These are phyloP conservation scores for Abrus pulchellus DNA, from an alignment of 306 rosid species.

Conservation along the genomic window DNA sequence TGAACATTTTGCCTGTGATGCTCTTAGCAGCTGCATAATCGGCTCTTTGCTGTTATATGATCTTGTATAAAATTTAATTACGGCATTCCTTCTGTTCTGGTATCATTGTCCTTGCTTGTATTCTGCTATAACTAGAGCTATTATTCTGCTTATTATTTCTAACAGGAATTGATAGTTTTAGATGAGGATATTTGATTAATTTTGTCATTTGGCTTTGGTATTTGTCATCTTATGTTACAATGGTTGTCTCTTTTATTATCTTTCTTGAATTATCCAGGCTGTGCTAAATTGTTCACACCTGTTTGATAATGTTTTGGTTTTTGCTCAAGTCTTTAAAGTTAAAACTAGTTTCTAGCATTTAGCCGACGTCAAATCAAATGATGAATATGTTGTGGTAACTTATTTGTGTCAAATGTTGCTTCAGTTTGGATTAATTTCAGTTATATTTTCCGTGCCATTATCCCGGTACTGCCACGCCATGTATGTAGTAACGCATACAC, in stretches of 20 bases:
- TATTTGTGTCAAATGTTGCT: background rate
- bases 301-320: slow-evolving; percentile 10
- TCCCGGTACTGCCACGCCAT: background rate
- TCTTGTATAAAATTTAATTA: slow-evolving; percentile 46
- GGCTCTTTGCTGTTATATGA: slow-evolving; percentile 36
- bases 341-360: slow-evolving; percentile 1
- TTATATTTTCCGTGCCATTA: background rate
- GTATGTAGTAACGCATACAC: background rate
- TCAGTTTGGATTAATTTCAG: slow-evolving; percentile 13
- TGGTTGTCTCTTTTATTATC: slow-evolving; percentile 20
- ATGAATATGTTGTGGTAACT: background rate
- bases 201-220: slow-evolving; percentile 30
- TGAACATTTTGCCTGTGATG: slow-evolving; percentile 40
- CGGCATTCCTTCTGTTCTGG: slow-evolving; percentile 26
- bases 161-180: slow-evolving; percentile 36
- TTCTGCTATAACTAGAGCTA: slow-evolving; percentile 35
- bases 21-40: slow-evolving; percentile 3
- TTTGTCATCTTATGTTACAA: slow-evolving; percentile 36
- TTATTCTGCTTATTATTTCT: slow-evolving; percentile 44
- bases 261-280: slow-evolving; percentile 1
- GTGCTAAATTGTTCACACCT: background rate
- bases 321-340: background rate
- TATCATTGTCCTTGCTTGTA: slow-evolving; percentile 32
- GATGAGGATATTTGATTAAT: slow-evolving; percentile 34
- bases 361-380: slow-evolving; percentile 27